phyloP scores from a whole-genome alignment of 1,284 basidiomycete species.

The Apiotrichum montevideense region DNA sequence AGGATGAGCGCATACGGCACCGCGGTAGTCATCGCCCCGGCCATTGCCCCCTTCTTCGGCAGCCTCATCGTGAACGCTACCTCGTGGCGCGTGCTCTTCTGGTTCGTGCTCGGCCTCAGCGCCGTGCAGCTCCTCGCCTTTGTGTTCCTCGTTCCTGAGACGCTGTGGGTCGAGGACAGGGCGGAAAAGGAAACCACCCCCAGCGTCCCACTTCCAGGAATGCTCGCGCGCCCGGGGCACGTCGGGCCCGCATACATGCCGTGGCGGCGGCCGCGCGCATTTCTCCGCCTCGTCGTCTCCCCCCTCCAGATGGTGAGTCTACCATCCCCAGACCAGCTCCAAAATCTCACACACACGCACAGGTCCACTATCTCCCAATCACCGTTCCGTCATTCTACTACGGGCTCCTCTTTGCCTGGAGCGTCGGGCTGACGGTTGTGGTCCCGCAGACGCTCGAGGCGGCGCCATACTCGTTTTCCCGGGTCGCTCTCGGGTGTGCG shows the following conservation, averaged over 20 bases:
- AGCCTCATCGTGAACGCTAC: constrained; percentile 29
- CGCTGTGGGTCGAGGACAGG: constrained; percentile 25
- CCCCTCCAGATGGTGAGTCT: constrained; percentile 27
- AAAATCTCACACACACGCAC: no score
- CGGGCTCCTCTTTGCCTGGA: constrained; percentile 36
- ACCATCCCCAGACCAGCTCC: no score
- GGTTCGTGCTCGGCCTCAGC: constrained; percentile 35
- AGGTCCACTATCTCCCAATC: constrained; percentile 21
- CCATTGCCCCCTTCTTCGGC: constrained; percentile 40
- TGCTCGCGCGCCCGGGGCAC: not conserved
- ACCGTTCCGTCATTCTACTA: constrained; percentile 37
- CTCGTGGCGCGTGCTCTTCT: constrained; percentile 35
- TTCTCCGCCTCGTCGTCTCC: constrained; percentile 24
- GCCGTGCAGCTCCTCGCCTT: constrained; percentile 8
- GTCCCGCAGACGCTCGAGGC: constrained; percentile 35
- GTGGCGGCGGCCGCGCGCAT: constrained; percentile 37
- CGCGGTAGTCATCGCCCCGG: constrained; percentile 30
- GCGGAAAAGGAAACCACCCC: no score
- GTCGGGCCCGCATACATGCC: constrained; percentile 37
- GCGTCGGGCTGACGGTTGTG: constrained; percentile 40
- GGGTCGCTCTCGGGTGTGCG: constrained; percentile 31
- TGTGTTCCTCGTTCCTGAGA: constrained; percentile 42
- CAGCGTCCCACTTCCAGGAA: not conserved
- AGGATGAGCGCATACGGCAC: constrained; percentile 36
- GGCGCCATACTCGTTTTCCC: constrained; percentile 36